Base-by-base conservation (phyloP, 2,329 filamentous ascomycete genomes). In the Tothia fuscella region DNA sequence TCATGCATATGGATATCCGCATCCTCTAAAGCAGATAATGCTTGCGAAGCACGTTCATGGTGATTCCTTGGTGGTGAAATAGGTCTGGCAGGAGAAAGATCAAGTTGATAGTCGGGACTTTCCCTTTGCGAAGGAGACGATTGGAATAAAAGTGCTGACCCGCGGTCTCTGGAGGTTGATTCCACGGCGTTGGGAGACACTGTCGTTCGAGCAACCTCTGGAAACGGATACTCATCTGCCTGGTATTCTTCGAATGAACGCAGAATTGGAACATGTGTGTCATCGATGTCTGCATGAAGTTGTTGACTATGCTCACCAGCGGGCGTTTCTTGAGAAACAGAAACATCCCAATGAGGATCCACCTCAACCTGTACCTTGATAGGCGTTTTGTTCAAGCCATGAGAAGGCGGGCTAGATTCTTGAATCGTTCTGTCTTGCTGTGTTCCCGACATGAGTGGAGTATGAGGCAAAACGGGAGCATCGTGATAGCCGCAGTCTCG, bases 401-500 rank as follows among this genome's bases (percentile, higher is more conserved):
- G 42, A 10, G 35, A 34, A 16, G 36, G 19, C 13, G 28, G 22
- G 41, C 35, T 38, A 10, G 25, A 14, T 41, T 32, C 25, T 7
- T 37, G 22, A 25, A 17, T 25, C n/a, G 20, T 16, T 10, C 14
- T 37, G 5, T 13, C 35, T 37, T 37, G 22, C 7, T 21, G 13
- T 10, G 12, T 10, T 21, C 20, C 21, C 9, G 3, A 30, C 21
- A 16, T 31, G 25, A 31, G 20, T 26, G 41, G 7, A n/a, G 33
- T 43, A 14, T 41, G 32, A 19, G 25, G 25, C 10, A 38, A 13
- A 12, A 35, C 43, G 12, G 52, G 50, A 21, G 49, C 55, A 38
- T 58, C 54, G 38, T 64, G 56, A 44, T 67, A 66, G 6, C 61
- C 62, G 50, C 62, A 68, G 46, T 70, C 63, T 47, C 63, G 56